Conservation (phyloP, 768 basidiomycete species). For the Phanerodontia chrysosporium region DNA sequence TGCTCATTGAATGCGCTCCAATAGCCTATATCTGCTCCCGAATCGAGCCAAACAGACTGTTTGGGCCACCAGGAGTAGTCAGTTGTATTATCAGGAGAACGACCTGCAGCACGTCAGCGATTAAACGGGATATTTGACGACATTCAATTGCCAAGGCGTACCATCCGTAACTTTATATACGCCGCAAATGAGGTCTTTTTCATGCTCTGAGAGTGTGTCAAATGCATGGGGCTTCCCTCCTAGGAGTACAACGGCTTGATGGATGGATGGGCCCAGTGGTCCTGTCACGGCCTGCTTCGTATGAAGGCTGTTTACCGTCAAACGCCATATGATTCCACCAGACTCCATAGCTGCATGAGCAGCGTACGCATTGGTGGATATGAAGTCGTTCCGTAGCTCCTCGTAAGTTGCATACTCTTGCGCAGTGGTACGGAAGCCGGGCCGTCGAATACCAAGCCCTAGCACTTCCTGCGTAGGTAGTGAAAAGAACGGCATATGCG, state of each 20-base stretch:
- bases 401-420: not conserved
- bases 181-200: no score
- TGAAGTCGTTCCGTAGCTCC: not conserved
- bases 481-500: no score
- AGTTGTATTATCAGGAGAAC: no score
- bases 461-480: not conserved
- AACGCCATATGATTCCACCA: constrained; percentile 1
- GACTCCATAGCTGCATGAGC: not conserved
- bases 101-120: not conserved
- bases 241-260: no score
- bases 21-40: not conserved
- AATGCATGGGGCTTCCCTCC: no score
- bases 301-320: not conserved
- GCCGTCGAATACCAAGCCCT: not conserved
- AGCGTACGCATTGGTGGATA: not conserved
- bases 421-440: not conserved
- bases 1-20: not conserved
- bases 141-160: no score
- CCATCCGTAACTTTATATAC: no score
- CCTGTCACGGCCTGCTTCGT: not conserved
- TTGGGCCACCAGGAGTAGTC: constrained; percentile 1
- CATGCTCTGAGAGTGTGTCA: no score
- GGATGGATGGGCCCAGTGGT: not conserved
- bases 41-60: not conserved
- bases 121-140: no score